phyloP scores from a whole-genome alignment of 2,329 filamentous ascomycete genomes.

The Fusarium equiseti region DNA sequence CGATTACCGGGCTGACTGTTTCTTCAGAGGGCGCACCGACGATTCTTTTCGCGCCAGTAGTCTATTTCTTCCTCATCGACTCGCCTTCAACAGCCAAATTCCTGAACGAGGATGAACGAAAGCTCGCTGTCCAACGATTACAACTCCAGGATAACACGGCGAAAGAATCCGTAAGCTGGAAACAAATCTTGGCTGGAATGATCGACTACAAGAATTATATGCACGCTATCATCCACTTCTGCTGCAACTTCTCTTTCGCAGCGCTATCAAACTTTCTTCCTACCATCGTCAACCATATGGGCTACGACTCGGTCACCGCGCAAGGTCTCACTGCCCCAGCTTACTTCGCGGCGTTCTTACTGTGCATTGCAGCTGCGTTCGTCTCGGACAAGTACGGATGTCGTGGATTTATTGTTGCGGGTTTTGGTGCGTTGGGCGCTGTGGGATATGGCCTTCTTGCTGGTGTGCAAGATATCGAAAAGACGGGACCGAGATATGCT shows the following conservation, averaged over 20 bases:
- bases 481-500: slow-evolving; percentile 4
- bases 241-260: slow-evolving; percentile 40
- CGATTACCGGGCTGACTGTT: rapidly evolving
- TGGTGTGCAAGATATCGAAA: neutral
- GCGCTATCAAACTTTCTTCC: slow-evolving; percentile 37
- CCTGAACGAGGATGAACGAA: slow-evolving; percentile 16
- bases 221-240: slow-evolving; percentile 37
- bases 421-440: neutral
- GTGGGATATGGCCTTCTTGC: slow-evolving; percentile 23
- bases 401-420: slow-evolving; percentile 23
- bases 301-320: slow-evolving; percentile 12
- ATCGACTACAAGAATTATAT: slow-evolving; percentile 36
- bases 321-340: slow-evolving; percentile 28
- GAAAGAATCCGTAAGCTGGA: slow-evolving; percentile 24
- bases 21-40: slow-evolving; percentile 19
- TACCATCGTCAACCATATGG: slow-evolving; percentile 21
- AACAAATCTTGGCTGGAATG: slow-evolving; percentile 13
- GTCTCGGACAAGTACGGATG: slow-evolving; percentile 23
- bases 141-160: neutral
- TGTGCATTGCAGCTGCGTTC: slow-evolving; percentile 25
- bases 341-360: slow-evolving; percentile 17
- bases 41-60: slow-evolving; percentile 5
- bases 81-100: slow-evolving; percentile 29
- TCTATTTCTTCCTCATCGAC: slow-evolving; percentile 38
- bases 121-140: neutral